A percentile compares a stretch with the other conserved stretches of the same genome.
Conservation (phyloP, 768 basidiomycete species). For the Cubamyces lactineus region DNA sequence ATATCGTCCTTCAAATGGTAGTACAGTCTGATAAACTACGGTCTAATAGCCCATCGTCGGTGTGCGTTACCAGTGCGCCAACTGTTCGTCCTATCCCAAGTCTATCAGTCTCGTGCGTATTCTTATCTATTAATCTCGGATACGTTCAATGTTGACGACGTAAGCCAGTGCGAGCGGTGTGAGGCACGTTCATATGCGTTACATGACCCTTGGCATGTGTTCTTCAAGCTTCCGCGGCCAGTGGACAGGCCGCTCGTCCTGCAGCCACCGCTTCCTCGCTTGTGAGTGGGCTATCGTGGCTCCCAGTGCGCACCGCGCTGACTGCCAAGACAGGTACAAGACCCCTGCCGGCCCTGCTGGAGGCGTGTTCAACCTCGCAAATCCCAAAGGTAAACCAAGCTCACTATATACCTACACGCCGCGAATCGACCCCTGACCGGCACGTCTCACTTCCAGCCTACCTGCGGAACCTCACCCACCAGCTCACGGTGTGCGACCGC, state of each 20-base stretch:
- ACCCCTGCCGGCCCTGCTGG: conserved; percentile 60
- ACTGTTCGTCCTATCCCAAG: conserved; percentile 76
- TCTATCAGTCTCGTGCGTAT: conserved; percentile 73
- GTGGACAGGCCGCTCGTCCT: conserved; percentile 64
- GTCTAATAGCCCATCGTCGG: conserved; percentile 68
- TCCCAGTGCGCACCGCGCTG: conserved; percentile 19
- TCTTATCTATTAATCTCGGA: not conserved
- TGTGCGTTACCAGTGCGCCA: conserved; percentile 85
- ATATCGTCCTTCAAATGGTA: not conserved
- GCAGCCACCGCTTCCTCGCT: conserved; percentile 64
- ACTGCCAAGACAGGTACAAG: conserved; percentile 55
- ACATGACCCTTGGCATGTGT: conserved; percentile 85
- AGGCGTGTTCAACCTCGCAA: conserved; percentile 38
- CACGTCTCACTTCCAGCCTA: conserved; percentile 50
- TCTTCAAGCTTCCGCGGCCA: conserved; percentile 85
- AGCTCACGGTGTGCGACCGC: conserved; percentile 79
- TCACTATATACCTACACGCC: not conserved
- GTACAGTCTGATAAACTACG: not conserved
- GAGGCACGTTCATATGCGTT: conserved; percentile 76
- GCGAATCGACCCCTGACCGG: not conserved
- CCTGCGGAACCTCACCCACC: conserved; percentile 60
- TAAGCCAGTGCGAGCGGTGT: conserved; percentile 72
- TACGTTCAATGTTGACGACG: not conserved
- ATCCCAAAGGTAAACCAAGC: conserved; percentile 58
- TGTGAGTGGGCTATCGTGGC: conserved; percentile 50